A percentile compares a stretch with the other conserved stretches of the same genome.
Evolutionary conservation across 805 yeast genomes (phyloP).

Genomic region (Wickerhamiella cacticola): DNA sequence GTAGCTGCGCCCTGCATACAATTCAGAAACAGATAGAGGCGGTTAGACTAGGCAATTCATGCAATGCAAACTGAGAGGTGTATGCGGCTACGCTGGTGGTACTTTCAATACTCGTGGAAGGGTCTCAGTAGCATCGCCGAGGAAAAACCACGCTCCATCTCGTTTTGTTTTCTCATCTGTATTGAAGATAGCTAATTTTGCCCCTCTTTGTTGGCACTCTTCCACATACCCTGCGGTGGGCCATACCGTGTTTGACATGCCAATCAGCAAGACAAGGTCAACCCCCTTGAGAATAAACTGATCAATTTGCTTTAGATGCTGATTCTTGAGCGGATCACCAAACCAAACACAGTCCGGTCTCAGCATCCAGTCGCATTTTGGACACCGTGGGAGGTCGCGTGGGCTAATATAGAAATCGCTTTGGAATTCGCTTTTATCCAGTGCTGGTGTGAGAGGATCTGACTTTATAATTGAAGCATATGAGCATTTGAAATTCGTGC

Average conservation of each 20-base stretch:
- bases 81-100: too few relatives aligned
- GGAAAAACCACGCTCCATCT: conserved; percentile 53
- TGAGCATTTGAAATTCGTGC: conserved; percentile 66
- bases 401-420: conserved; percentile 31
- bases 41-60: too few relatives aligned
- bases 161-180: conserved; percentile 31
- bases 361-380: conserved; percentile 51
- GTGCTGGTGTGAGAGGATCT: conserved; percentile 49
- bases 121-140: conserved; percentile 67
- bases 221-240: conserved; percentile 91
- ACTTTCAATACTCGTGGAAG: conserved; percentile 41
- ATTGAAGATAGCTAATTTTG: conserved; percentile 74
- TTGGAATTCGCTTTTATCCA: conserved; percentile 26
- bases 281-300: conserved; percentile 44
- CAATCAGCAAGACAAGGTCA: conserved; percentile 70
- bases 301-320: conserved; percentile 54
- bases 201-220: conserved; percentile 57
- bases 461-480: conserved; percentile 38
- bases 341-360: conserved; percentile 93
- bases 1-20: too few relatives aligned
- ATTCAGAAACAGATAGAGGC: too few relatives aligned
- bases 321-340: conserved; percentile 73
- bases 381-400: conserved; percentile 60
- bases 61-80: too few relatives aligned
- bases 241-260: conserved; percentile 77